Conservation (phyloP, 2,329 filamentous ascomycete genomes). For the Alternaria longipes region DNA sequence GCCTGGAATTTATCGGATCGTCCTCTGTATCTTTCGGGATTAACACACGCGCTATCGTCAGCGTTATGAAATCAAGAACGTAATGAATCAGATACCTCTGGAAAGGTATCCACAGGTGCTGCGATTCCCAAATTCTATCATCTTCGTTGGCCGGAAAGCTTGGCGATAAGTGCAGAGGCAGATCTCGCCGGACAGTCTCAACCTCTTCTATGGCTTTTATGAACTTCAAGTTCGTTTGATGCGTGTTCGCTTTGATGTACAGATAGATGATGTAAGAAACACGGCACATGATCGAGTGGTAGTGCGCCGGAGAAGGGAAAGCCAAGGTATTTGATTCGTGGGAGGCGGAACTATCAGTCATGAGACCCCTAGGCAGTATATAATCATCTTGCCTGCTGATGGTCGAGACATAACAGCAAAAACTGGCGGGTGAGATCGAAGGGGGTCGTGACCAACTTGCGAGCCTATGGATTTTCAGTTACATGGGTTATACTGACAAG, state of each 20-base stretch:
- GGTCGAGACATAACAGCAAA: slow-evolving; percentile 20
- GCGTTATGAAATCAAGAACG: slow-evolving; percentile 19
- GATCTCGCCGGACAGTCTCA: slow-evolving; percentile 5
- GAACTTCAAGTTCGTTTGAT: slow-evolving; percentile 20
- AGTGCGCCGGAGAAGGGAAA: slow-evolving; percentile 19
- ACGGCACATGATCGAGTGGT: slow-evolving; percentile 20
- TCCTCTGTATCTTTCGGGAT: slow-evolving; percentile 9
- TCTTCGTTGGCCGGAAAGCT: slow-evolving; percentile 17
- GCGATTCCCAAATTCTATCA: slow-evolving; percentile 16
- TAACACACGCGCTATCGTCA: slow-evolving; percentile 18
- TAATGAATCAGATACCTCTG: slow-evolving; percentile 19
- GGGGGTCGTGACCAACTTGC: slow-evolving; percentile 22
- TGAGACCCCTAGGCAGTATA: not conserved
- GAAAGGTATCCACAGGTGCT: slow-evolving; percentile 21
- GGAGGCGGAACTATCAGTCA: slow-evolving; percentile 9
- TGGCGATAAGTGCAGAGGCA: slow-evolving; percentile 14
- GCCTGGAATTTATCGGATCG: slow-evolving; percentile 5
- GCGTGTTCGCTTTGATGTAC: slow-evolving; percentile 23
- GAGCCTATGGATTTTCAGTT: slow-evolving; percentile 9
- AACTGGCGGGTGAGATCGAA: slow-evolving; percentile 20
- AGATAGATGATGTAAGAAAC: slow-evolving; percentile 21
- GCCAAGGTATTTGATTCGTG: slow-evolving; percentile 2
- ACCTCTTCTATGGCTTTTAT: slow-evolving; percentile 21
- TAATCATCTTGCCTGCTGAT: slow-evolving; percentile 9
- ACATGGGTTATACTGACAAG: not conserved